A percentile compares a stretch with the other conserved stretches of the same genome.
Conservation (phyloP, 2,329 filamentous ascomycete species). For the Arthroderma sp. region DNA sequence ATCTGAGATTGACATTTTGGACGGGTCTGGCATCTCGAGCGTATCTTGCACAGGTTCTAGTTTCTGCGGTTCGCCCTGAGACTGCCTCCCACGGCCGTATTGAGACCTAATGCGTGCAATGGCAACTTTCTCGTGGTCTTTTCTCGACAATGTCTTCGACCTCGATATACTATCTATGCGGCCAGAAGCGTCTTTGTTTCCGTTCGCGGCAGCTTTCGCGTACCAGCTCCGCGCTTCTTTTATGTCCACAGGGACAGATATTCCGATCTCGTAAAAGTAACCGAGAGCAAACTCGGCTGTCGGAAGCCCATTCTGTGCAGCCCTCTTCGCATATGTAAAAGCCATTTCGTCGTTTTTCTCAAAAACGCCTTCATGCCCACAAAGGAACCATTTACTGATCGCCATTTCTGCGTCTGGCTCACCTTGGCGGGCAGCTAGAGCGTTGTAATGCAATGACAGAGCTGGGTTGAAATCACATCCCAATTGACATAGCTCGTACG, state of each 20-base stretch:
- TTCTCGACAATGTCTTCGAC: conserved; percentile 71
- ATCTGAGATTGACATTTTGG: conserved; percentile 27
- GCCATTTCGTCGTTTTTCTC: conserved; percentile 91
- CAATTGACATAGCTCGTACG: conserved; percentile 86
- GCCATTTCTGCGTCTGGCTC: conserved; percentile 89
- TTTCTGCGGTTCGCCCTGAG: conserved; percentile 14
- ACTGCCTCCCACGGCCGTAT: conserved; percentile 37
- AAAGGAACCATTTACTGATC: conserved; percentile 97
- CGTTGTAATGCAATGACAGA: conserved; percentile 89
- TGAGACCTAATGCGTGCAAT: conserved; percentile 76
- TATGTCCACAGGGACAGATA: conserved; percentile 73
- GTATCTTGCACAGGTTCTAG: conserved; percentile 31
- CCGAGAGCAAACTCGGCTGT: conserved; percentile 95
- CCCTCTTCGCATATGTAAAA: conserved; percentile 78
- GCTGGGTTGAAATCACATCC: conserved; percentile 91
- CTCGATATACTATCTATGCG: conserved; percentile 74
- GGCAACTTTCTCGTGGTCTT: conserved; percentile 85
- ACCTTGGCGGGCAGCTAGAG: conserved; percentile 78
- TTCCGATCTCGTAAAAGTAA: conserved; percentile 95
- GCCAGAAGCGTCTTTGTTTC: conserved; percentile 74
- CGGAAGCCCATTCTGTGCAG: conserved; percentile 64
- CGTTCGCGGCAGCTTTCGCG: conserved; percentile 71
- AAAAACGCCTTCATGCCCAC: conserved; percentile 83
- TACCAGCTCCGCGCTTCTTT: conserved; percentile 82
- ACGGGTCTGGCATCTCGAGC: conserved; percentile 37